Percentiles rank a stretch among this genome's conserved stretches.
Conservation (phyloP, 108 stramenopile species). For the Cyclotella kingstonii region DNA sequence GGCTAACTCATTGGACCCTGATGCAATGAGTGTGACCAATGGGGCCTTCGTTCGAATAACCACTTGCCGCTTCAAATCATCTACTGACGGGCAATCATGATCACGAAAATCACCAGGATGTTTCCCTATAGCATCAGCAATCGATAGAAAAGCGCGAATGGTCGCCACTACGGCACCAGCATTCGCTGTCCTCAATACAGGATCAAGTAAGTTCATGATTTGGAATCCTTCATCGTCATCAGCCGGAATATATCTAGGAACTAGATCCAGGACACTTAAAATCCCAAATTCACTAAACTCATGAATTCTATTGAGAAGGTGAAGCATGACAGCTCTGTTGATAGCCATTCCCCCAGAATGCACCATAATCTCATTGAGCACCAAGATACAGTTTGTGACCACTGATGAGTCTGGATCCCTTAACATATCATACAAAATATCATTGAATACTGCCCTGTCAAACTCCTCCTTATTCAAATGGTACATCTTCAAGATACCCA, state of each 20-base stretch:
- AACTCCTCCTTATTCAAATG: constrained; percentile 87
- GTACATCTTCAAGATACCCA: constrained; percentile 97
- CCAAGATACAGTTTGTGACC: constrained; percentile 92
- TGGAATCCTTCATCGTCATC: constrained; percentile 92
- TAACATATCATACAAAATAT: constrained; percentile 96
- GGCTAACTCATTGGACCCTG: constrained; percentile 83
- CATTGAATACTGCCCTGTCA: constrained; percentile 75
- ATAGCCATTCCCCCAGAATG: constrained; percentile 95
- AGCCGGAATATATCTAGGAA: constrained; percentile 91
- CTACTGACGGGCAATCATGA: constrained; percentile 34
- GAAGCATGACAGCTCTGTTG: constrained; percentile 92
- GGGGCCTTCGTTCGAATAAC: constrained; percentile 92
- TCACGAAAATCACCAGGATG: constrained; percentile 47
- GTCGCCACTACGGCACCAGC: constrained; percentile 94
- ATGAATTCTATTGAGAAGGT: constrained; percentile 93
- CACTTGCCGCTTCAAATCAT: constrained; percentile 85
- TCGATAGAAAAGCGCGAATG: constrained; percentile 89
- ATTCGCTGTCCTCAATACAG: constrained; percentile 91
- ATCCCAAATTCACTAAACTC: constrained; percentile 99
- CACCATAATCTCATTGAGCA: constrained; percentile 94
- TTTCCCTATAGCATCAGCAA: constrained; percentile 82
- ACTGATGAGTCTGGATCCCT: constrained; percentile 95
- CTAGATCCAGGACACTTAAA: constrained; percentile 89
- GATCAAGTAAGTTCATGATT: constrained; percentile 99
- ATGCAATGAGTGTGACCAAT: constrained; percentile 90